Conservation (phyloP, 768 basidiomycete genomes). For the Piloderma croceum region DNA sequence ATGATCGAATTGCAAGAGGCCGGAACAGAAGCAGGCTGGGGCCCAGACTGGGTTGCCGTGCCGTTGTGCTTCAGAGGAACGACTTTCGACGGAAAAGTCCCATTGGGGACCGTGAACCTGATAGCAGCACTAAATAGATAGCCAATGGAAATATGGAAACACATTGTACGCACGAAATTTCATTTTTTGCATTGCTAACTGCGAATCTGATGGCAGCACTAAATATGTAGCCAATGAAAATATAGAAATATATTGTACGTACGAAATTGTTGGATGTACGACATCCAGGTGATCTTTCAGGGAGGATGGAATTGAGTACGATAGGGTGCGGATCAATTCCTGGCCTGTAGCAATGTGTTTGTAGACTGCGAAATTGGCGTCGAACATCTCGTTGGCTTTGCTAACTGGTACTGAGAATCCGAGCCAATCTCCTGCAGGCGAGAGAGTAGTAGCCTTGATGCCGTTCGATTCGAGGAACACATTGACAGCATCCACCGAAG, state of each 20-base stretch:
- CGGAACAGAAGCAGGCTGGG: constrained; percentile 16
- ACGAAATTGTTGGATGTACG: constrained; percentile 27
- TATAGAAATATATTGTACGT: neutral
- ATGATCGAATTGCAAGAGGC: constrained; percentile 22
- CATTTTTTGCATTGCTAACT: no score
- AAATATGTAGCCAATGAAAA: neutral
- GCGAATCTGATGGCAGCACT: no score
- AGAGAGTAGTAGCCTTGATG: constrained; percentile 13
- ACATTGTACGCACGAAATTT: constrained; percentile 16
- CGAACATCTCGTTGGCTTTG: constrained; percentile 23
- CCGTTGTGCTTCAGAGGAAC: constrained; percentile 6
- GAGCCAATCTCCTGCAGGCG: constrained; percentile 25
- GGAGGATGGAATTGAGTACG: constrained; percentile 21
- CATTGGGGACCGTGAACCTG: no score
- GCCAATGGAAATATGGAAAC: neutral
- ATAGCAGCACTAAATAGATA: neutral
- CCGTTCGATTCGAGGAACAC: constrained; percentile 21
- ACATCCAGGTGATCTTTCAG: constrained; percentile 21
- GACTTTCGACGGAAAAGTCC: constrained; percentile 13
- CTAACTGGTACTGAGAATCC: constrained; percentile 19
- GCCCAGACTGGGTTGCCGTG: constrained; percentile 8
- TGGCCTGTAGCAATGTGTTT: constrained; percentile 16
- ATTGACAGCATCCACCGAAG: constrained; percentile 19
- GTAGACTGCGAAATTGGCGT: constrained; percentile 22
- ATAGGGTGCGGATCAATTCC: constrained; percentile 21